Conservation (phyloP, 169 alveolate species). For the Plasmodium gonderi region DNA sequence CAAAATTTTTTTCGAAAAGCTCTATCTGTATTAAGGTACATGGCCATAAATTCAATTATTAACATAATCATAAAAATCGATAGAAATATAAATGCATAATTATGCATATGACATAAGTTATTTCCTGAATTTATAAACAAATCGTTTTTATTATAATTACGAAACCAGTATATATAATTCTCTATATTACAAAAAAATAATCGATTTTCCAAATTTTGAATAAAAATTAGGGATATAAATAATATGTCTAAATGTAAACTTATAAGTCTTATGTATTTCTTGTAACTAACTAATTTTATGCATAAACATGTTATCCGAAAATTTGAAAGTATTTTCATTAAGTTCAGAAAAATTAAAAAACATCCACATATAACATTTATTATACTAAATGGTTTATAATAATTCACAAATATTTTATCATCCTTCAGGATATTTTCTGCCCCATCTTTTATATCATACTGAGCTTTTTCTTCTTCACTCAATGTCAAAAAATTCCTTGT, state of each 20-base stretch:
- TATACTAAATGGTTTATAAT: slow-evolving; percentile 33
- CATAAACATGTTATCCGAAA: background rate
- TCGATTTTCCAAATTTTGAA: slow-evolving; percentile 48
- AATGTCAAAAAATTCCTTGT: background rate
- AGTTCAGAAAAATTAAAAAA: slow-evolving; percentile 2
- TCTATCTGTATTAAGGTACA: slow-evolving; percentile 21
- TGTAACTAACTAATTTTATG: slow-evolving; percentile 4
- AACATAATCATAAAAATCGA: slow-evolving; percentile 15
- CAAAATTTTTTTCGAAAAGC: slow-evolving; percentile 39
- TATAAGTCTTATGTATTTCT: slow-evolving; percentile 14
- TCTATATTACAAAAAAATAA: slow-evolving; percentile 54
- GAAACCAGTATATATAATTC: slow-evolving; percentile 43
- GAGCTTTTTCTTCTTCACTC: slow-evolving; percentile 1
- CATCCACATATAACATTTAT: slow-evolving; percentile 46
- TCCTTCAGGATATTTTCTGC: slow-evolving; percentile 5
- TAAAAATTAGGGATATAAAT: slow-evolving; percentile 30
- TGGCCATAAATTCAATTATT: slow-evolving; percentile 25
- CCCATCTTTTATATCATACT: background rate
- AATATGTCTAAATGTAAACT: slow-evolving; percentile 53
- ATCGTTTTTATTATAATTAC: slow-evolving; percentile 3
- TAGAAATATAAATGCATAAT: slow-evolving; percentile 30
- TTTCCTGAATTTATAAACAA: slow-evolving; percentile 25
- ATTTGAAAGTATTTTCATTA: slow-evolving; percentile 14
- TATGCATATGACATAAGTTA: slow-evolving; percentile 55
- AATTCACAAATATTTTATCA: slow-evolving; percentile 42